These are phyloP conservation scores for Saccharomyces pastorianus DNA, from an alignment of 1,139 yeast species.

Conservation along the genomic window DNA sequence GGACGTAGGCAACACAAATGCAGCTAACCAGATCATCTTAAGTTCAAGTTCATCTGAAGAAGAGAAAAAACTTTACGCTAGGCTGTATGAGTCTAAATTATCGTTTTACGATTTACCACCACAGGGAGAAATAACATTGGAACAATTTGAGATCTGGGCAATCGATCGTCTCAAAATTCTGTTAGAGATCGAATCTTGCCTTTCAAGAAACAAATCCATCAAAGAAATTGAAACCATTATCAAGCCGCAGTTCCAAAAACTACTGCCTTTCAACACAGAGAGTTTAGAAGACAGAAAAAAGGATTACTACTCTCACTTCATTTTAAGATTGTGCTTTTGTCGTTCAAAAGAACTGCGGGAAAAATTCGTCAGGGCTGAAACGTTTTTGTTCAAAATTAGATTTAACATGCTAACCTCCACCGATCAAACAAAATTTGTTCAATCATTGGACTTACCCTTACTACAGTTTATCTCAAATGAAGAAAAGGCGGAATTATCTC, in stretches of 20 bases:
- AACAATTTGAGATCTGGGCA: slow-evolving; percentile 93
- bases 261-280: slow-evolving; percentile 49
- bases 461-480: slow-evolving; percentile 63
- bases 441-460: slow-evolving; percentile 45
- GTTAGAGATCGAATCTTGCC: slow-evolving; percentile 73
- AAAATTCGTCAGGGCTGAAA: slow-evolving; percentile 71
- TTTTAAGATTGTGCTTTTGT: slow-evolving; percentile 81
- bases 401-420: slow-evolving; percentile 53
- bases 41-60: slow-evolving; percentile 18
- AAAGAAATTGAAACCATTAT: slow-evolving; percentile 60
- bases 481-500: slow-evolving; percentile 49
- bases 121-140: slow-evolving; percentile 73
- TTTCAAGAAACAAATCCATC: slow-evolving; percentile 53
- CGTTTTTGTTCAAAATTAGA: slow-evolving; percentile 64
- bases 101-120: slow-evolving; percentile 68
- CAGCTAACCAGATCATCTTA: slow-evolving; percentile 8
- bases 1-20: slow-evolving; percentile 1
- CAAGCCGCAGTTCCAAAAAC: slow-evolving; percentile 56
- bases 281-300: slow-evolving; percentile 58
- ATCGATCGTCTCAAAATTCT: slow-evolving; percentile 79
- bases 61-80: slow-evolving; percentile 26
- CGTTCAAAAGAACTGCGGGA: slow-evolving; percentile 78
- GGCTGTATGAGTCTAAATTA: slow-evolving; percentile 29
- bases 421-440: slow-evolving; percentile 70
- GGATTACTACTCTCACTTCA: slow-evolving; percentile 88